Percentiles rank a stretch among this genome's conserved stretches.
These are phyloP conservation scores for Ophiostoma sp. DNA, from an alignment of 2,329 filamentous ascomycete species.

Conservation along the genomic window DNA sequence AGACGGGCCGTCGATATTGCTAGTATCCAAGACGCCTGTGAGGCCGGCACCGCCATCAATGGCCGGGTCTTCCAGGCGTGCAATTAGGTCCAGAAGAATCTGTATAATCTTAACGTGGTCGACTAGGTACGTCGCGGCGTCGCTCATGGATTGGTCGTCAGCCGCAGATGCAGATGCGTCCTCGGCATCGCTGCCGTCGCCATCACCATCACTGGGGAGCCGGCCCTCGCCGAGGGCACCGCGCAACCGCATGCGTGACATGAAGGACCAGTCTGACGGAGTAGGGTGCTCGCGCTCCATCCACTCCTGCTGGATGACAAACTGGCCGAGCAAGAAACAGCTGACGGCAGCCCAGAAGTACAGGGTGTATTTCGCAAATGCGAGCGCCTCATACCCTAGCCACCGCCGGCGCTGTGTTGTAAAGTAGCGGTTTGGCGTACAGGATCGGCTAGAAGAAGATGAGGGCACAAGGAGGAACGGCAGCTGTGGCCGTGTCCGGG, in stretches of 20 bases:
- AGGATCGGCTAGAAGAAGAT: background rate
- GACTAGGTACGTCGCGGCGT: conserved; percentile 37
- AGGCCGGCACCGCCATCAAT: conserved; percentile 63
- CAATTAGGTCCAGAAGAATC: conserved; percentile 54
- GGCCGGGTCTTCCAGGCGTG: conserved; percentile 61
- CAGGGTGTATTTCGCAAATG: conserved; percentile 62
- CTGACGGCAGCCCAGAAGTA: conserved; percentile 59
- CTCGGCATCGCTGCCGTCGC: background rate
- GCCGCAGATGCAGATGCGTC: conserved; percentile 12
- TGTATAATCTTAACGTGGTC: conserved; percentile 65
- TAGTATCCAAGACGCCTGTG: conserved; percentile 39
- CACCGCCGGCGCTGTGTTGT: conserved; percentile 71
- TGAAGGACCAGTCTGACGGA: conserved; percentile 72
- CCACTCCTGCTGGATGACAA: conserved; percentile 65
- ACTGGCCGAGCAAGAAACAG: conserved; percentile 55
- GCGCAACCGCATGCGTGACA: conserved; percentile 63
- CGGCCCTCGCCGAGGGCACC: conserved; percentile 56
- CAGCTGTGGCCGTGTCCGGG: conserved; percentile 38
- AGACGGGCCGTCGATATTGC: background rate
- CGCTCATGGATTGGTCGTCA: conserved; percentile 50
- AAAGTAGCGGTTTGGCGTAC: conserved; percentile 56
- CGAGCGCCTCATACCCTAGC: conserved; percentile 63
- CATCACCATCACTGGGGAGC: conserved; percentile 31
- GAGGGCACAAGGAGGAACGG: conserved; percentile 46
- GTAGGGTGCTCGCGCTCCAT: conserved; percentile 73